Conservation (phyloP, 768 basidiomycete species). For the Infundibulicybe gibba region DNA sequence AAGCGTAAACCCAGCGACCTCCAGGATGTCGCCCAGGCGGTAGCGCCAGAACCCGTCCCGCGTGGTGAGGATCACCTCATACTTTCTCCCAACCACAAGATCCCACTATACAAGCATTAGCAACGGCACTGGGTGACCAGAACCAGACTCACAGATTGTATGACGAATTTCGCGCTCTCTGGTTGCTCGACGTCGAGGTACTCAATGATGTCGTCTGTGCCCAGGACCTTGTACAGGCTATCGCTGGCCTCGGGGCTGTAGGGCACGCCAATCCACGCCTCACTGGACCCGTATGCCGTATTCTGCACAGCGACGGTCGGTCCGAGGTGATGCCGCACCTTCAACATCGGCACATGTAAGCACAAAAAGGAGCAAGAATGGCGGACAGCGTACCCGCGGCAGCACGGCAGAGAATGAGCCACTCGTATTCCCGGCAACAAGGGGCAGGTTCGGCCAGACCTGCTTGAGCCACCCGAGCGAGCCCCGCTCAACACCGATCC, state of each 20-base stretch:
- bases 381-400: neutral
- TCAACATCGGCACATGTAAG: neutral
- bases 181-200: conserved; percentile 4
- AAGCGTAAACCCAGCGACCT: conserved; percentile 4
- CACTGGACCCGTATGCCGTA: conserved; percentile 1
- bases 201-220: conserved; percentile 5
- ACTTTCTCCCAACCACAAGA: conserved; percentile 1
- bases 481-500: neutral
- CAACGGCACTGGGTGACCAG: neutral
- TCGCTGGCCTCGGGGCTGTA: conserved; percentile 5
- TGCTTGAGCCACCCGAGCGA: conserved; percentile 4
- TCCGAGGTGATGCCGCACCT: conserved; percentile 6
- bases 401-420: conserved; percentile 4
- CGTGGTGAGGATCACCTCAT: conserved; percentile 7
- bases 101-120: conserved; percentile 2
- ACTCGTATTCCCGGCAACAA: conserved; percentile 3
- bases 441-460: conserved; percentile 3
- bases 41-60: conserved; percentile 9
- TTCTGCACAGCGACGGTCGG: conserved; percentile 1
- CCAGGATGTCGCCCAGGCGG: conserved; percentile 6
- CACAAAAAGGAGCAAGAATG: neutral
- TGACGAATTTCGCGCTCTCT: neutral
- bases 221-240: conserved; percentile 1
- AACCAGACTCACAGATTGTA: neutral
- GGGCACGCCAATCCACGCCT: conserved; percentile 1